A percentile compares a stretch with the other conserved stretches of the same genome.
Conservation (phyloP, 2,329 filamentous ascomycete genomes). For the Rhytidhysteron rufulum region DNA sequence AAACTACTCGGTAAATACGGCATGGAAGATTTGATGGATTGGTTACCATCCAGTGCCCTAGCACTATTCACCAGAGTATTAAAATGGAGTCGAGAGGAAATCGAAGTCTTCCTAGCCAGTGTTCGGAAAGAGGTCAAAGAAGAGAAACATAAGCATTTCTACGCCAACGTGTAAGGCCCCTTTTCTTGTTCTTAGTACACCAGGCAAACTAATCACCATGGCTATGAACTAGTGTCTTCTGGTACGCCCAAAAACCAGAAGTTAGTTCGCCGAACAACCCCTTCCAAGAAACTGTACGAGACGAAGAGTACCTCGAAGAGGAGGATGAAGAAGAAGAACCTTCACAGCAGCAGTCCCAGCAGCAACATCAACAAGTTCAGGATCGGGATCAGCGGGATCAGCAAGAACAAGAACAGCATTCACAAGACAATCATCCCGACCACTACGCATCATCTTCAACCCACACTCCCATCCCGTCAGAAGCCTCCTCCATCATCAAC, state of each 20-base stretch:
- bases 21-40: constrained; percentile 24
- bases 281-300: not conserved
- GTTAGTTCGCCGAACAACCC: not conserved
- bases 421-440: too few species aligned
- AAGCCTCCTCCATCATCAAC: not conserved
- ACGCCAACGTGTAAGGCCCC: constrained; percentile 20
- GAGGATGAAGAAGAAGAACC: not conserved
- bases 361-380: too few species aligned
- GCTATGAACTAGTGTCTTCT: constrained; percentile 17
- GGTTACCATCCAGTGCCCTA: constrained; percentile 20
- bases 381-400: too few species aligned
- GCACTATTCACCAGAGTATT: constrained; percentile 25
- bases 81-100: constrained; percentile 22
- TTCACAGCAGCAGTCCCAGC: too few species aligned
- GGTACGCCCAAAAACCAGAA: constrained; percentile 20
- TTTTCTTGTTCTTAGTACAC: not conserved
- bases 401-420: too few species aligned
- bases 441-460: not conserved
- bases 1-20: constrained; percentile 25
- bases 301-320: not conserved
- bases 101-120: constrained; percentile 24
- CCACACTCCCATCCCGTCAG: not conserved
- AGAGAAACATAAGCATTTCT: constrained; percentile 22
- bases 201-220: constrained; percentile 1
- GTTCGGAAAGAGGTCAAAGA: constrained; percentile 21